These are phyloP conservation scores for Harringtonia aguacate DNA, from an alignment of 2,329 filamentous ascomycete species.

Conservation along the genomic window DNA sequence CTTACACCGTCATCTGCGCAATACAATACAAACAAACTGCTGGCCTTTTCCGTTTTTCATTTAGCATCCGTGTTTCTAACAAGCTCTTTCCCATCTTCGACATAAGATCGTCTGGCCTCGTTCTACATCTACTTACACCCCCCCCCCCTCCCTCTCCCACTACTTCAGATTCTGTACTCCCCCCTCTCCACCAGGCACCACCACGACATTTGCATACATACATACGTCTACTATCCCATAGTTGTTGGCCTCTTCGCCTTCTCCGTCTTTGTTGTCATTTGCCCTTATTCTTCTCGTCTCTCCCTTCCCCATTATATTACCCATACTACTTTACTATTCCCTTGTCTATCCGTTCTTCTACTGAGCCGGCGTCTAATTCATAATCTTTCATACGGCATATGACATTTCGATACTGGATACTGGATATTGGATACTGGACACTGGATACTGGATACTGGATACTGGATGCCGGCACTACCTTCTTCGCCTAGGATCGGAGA, in stretches of 20 bases:
- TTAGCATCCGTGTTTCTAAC: neutral
- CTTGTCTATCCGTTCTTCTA: neutral
- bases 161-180: constrained; percentile 2
- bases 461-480: neutral
- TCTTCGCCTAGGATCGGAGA: too few species aligned
- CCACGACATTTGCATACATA: constrained; percentile 4
- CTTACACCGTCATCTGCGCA: constrained; percentile 2
- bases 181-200: constrained; percentile 3
- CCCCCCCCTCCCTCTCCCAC: neutral
- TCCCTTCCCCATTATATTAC: neutral
- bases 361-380: neutral
- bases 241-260: constrained; percentile 1
- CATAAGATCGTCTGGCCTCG: constrained; percentile 1
- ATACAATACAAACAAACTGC: constrained; percentile 1
- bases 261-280: neutral
- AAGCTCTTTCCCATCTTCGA: neutral
- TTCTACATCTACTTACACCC: constrained; percentile 3
- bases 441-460: too few species aligned
- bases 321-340: neutral
- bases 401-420: too few species aligned
- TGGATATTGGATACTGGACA: too few species aligned
- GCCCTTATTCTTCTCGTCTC: neutral
- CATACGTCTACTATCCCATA: constrained; percentile 2
- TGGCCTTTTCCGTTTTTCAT: neutral
- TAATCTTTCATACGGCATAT: too few species aligned